Evolutionary conservation across 805 yeast species (phyloP), one percentile per base, ranked within the genome.

Genomic region (Kuraishia hungarica): DNA sequence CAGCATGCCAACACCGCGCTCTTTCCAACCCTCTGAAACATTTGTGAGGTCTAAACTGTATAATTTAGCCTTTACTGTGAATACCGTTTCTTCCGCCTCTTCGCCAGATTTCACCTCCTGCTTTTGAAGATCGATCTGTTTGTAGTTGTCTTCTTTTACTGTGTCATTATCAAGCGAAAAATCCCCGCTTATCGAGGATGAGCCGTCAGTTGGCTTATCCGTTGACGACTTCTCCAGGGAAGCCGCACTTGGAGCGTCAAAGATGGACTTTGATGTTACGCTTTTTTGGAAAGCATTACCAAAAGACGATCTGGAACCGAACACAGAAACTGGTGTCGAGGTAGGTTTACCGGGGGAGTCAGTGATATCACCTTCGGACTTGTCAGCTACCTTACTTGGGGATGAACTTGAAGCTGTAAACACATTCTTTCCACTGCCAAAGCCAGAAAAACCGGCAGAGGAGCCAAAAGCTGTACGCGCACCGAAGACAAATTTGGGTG

Each of bases 1-100:
- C n/a, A 94, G 71, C 3, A 82, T 78, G 1, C 99, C 99, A 48
- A 87, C 77, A 23, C 99, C 99, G 64, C 94, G 82, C 70, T 94
- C 99, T 67, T 89, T 94, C 99, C 99, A 94, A 1, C 97, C 97
- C 19, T 78, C 82, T 8, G 79, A 67, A 2, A 87, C 75, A 43
- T 83, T 79, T 0, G 84, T 72, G 29, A 92, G 72, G 62, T 88
- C 87, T 61, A 89, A 72, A 29, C 81, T 83, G 66, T 92, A 94
- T 26, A 94, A 72, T 64, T 92, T 89, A 2, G 96, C 89, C 51
- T 86, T 83, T 46, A 87, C 79, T 50, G 82, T 81, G 67, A 81
- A 89, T 7, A 85, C 65, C 0, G 87, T 80, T 39, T 74, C 75
- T 66, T 94, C 99, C 55, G 82, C 76, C 68, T 94, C 99, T 68